Evolutionary conservation across 1,284 basidiomycete species (phyloP), one percentile per base, ranked within the genome.

Genomic region (Microbotryum scabiosae): DNA sequence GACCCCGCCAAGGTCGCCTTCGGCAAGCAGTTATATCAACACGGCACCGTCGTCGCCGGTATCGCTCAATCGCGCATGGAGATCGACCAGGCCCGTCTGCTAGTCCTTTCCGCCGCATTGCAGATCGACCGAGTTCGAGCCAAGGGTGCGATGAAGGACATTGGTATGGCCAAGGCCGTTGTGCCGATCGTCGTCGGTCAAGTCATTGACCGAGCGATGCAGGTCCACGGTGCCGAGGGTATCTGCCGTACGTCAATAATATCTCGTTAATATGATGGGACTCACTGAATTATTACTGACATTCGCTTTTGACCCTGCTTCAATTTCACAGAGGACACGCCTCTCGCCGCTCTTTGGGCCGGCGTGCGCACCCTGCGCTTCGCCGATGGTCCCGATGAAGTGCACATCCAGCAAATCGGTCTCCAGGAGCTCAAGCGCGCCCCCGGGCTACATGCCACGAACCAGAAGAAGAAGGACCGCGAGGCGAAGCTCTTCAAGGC

Each of bases 81-180:
- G 72, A 92, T 98, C 55, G 93, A 98, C 73, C 79, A 82, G 52
- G 85, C 87, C 14, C 80, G 94, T 44, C 78, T 97, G 59, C 80
- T 98, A 1, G 94, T 97, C 10, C 79, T 96, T 59, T 87, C 88
- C 62, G 94, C 96, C 4, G 94, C 94, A n/a, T 78, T 88, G 65
- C 88, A 90, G 79, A 93, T 97, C 63, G 93, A 97, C 78, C 85
- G 84, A 69, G 79, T 83, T 72, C 84, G 87, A 67, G 90, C 94
- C 4, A 98, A 97, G 75, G 92, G 89, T 47, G 94, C 96, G 0
- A 75, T 97, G 76, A 93, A 93, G 76, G 94, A 97, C 75, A 98
- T 98, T 72, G 93, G 90, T 47, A 90, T 97, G 68, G 90, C 91
- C 60, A 98, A 98, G 90, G 93, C 94, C 71, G 85, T 90, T 51